Evolutionary conservation across 345 rosid genomes (phyloP), one percentile per base, ranked within the genome.

Genomic region (Arabidopsis arenosa): DNA sequence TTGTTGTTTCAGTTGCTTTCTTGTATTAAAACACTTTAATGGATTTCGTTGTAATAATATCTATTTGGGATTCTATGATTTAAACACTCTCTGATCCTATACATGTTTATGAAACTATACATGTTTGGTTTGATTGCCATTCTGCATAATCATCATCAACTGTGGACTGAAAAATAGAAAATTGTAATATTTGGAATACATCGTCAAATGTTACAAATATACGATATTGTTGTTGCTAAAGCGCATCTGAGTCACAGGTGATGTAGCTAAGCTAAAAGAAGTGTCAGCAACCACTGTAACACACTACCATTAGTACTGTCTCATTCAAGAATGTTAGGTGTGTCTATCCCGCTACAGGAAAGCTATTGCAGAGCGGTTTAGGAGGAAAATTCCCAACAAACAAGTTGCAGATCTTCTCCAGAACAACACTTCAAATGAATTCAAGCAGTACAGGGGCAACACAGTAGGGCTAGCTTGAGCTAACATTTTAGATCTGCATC

Each of bases 331-430:
- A 41, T 33, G 47, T 14, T 12, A 8, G 10, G 10, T 9, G 15
- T 9, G 35, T 52, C 23, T 11, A 43, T 23, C 52, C 9, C 4
- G 52, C 32, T 54, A 21, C 33, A 40, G n/a, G 28, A 44, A 3
- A 49, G 59, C 35, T n/a, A 12, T 47, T 8, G 17, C 37, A 45
- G 58, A 41, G 64, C 36, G 32, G 55, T 43, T 56, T 11, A 41
- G 30, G 30, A 65, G 57, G 71, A 55, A 32, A 36, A 54, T 63
- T 47, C 26, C 33, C 44, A 73, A 36, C 15, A 21, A 54, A 35
- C 5, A 56, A 7, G 8, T 57, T 65, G 60, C 66, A 56, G 15
- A 74, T 66, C 23, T 44, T 36, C 63, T 45, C 18, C 57, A 45
- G 6, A 58, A 15, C 48, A 65, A 15, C 36, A 39, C 32, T 44